Percentiles rank a stretch among this genome's conserved stretches.
phyloP scores from a whole-genome alignment of 805 yeast species.

The Yarrowia divulgata region DNA sequence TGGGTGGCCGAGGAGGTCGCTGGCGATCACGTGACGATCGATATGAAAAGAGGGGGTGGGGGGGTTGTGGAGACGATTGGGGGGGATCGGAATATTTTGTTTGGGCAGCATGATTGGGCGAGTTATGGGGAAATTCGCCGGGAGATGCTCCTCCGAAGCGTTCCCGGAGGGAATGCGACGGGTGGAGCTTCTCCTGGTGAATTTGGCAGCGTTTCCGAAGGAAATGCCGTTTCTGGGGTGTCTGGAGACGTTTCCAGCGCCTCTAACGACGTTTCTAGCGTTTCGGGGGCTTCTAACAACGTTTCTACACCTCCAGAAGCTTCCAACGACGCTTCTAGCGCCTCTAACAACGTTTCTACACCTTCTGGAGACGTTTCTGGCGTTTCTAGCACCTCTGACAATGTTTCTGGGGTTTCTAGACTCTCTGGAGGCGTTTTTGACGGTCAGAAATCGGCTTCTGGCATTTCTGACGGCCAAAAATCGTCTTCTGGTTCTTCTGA shows the following conservation, averaged over 20 bases:
- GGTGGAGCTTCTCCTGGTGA: too few species aligned
- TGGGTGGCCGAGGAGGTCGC: slow-evolving; percentile 85
- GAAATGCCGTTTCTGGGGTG: too few species aligned
- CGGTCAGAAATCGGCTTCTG: too few species aligned
- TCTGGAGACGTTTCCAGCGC: background rate
- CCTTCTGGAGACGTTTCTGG: too few species aligned
- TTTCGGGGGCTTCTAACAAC: background rate
- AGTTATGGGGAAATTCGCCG: background rate
- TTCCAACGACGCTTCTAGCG: background rate
- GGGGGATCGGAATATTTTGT: slow-evolving; percentile 54
- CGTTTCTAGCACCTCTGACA: too few species aligned
- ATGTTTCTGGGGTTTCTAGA: too few species aligned
- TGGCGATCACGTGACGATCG: slow-evolving; percentile 53
- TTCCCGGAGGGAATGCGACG: background rate
- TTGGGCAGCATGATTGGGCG: slow-evolving; percentile 62
- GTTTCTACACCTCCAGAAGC: background rate
- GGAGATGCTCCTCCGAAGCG: background rate
- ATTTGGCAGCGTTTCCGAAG: background rate
- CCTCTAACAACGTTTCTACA: background rate
- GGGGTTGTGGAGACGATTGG: slow-evolving; percentile 30
- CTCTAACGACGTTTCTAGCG: background rate
- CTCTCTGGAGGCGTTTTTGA: too few species aligned
- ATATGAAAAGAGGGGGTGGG: background rate
- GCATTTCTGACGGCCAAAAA: too few species aligned
- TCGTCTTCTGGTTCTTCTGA: too few species aligned